Evolutionary conservation across 176 grass and related monocot species (phyloP).

Genomic region (Oryza glaberrima): DNA sequence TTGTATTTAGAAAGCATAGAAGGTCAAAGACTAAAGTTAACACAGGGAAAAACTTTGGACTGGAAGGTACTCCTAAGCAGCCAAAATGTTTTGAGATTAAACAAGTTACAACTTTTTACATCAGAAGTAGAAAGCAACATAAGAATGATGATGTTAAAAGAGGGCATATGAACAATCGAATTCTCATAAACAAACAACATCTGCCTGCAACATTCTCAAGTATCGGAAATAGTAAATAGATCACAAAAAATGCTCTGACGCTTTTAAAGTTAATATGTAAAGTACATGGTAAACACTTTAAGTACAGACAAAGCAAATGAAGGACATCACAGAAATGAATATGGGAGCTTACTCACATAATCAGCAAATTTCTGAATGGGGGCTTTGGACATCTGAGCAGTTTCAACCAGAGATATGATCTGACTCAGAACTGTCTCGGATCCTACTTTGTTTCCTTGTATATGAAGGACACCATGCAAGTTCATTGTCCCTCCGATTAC

Average conservation of each 20-base stretch:
- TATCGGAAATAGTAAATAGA: background rate
- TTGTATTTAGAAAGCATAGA: background rate
- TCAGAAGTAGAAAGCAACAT: background rate
- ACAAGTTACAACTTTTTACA: background rate
- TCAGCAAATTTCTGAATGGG: conserved; percentile 99
- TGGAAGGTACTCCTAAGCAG: background rate
- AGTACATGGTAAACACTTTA: background rate
- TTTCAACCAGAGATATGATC: conserved; percentile 99
- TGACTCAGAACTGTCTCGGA: conserved; percentile 90
- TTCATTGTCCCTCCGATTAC: conserved; percentile 97
- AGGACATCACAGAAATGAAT: background rate
- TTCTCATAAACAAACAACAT: conserved; percentile 7
- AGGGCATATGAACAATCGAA: background rate
- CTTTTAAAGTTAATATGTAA: conserved; percentile 2
- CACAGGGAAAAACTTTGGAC: background rate
- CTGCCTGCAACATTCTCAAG: background rate
- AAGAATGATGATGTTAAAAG: conserved; percentile 1
- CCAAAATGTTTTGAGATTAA: background rate
- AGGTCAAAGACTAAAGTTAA: background rate
- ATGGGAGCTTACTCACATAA: conserved; percentile 61
- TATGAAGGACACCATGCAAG: conserved; percentile 85
- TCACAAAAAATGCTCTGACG: background rate
- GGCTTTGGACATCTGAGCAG: conserved; percentile 96
- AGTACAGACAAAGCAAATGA: background rate
- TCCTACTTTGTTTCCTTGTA: conserved; percentile 95